Evolutionary conservation across 129 eudicot species (phyloP).

Genomic region (Arctium lappa): DNA sequence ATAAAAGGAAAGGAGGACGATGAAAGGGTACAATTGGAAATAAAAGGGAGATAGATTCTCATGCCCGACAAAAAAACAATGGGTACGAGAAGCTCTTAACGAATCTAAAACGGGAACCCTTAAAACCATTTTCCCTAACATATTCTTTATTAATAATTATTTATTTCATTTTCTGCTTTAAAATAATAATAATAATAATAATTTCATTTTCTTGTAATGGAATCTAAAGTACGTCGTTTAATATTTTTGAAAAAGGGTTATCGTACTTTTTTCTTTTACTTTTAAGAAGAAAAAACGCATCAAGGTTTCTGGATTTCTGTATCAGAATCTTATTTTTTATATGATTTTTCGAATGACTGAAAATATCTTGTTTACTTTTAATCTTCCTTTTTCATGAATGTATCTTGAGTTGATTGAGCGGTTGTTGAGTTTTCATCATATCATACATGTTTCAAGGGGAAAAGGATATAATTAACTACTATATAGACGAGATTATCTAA

Average conservation of each 20-base stretch:
- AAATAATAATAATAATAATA: too few species aligned
- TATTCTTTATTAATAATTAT: not conserved
- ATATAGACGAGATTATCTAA: not conserved
- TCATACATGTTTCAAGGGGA: not conserved
- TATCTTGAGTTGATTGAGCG: not conserved
- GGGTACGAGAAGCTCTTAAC: conserved; percentile 17
- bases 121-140: conserved; percentile 1
- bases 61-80: conserved; percentile 32
- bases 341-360: not conserved
- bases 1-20: not conserved
- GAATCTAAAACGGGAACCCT: conserved; percentile 27
- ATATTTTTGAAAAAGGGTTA: not conserved
- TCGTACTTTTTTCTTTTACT: not conserved
- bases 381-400: not conserved
- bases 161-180: too few species aligned
- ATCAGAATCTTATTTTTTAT: not conserved
- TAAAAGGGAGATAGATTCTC: conserved; percentile 26
- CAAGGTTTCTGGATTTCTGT: not conserved
- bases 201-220: not conserved
- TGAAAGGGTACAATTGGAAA: not conserved
- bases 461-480: not conserved
- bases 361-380: not conserved
- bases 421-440: not conserved
- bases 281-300: not conserved
- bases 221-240: conserved; percentile 14